A percentile compares a stretch with the other conserved stretches of the same genome.
phyloP scores from a whole-genome alignment of 2,329 filamentous ascomycete genomes.

The Verticillium nonalfalfae region DNA sequence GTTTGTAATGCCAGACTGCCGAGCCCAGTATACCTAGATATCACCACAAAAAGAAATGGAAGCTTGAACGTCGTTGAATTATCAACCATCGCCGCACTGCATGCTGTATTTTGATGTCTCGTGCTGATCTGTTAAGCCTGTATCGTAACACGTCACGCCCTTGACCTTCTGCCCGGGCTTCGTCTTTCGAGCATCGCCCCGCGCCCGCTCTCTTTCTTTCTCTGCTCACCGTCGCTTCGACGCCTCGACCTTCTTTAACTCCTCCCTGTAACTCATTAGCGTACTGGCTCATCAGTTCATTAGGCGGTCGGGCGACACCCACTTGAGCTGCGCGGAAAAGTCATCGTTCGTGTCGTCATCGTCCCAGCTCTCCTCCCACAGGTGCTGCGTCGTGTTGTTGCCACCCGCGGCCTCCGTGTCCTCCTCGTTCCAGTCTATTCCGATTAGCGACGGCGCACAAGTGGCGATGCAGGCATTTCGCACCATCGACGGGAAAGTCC shows the following conservation, averaged over 20 bases:
- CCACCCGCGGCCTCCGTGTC: constrained; percentile 76
- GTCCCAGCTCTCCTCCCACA: constrained; percentile 99
- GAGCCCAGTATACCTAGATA: no score
- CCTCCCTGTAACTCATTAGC: constrained; percentile 54
- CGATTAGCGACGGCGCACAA: not conserved
- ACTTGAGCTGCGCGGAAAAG: constrained; percentile 93
- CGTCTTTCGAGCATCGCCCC: no score
- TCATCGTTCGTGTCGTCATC: constrained; percentile 97
- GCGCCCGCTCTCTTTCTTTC: not conserved
- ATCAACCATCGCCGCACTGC: no score
- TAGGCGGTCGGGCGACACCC: constrained; percentile 25
- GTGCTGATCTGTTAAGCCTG: not conserved
- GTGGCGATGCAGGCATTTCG: not conserved
- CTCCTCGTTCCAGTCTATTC: constrained; percentile 82
- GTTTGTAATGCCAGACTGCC: no score
- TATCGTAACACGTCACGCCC: not conserved
- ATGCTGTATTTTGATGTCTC: no score
- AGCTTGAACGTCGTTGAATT: no score
- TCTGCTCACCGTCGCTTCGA: constrained; percentile 51
- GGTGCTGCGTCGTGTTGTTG: constrained; percentile 63
- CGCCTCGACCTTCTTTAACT: constrained; percentile 88
- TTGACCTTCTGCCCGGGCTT: not conserved
- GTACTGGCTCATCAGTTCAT: not conserved
- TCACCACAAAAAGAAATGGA: no score
- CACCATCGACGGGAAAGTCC: constrained; percentile 96